Evolutionary conservation across 179 eudicot genomes (phyloP).

Genomic region (Actinidia arguta): DNA sequence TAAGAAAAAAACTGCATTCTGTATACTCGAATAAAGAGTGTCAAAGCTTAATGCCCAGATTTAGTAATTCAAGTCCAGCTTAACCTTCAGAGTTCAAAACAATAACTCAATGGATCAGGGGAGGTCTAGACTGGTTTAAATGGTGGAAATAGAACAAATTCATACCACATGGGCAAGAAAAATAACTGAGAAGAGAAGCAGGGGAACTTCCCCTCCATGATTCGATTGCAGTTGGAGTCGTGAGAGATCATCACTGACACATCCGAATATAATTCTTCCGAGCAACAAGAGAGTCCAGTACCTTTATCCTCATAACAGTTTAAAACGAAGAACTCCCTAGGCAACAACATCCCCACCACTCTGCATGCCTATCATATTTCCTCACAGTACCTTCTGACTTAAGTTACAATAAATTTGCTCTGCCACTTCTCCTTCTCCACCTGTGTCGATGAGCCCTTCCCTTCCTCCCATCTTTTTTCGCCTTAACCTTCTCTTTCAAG

Average conservation of each 20-base stretch:
- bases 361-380: slow-evolving; percentile 2
- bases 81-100: not conserved
- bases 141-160: not conserved
- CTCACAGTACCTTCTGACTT: not conserved
- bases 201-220: not conserved
- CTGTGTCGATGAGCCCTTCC: slow-evolving; percentile 71
- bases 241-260: not conserved
- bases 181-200: not conserved
- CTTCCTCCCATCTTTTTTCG: slow-evolving; percentile 70
- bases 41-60: not conserved
- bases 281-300: slow-evolving; percentile 4
- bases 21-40: not conserved
- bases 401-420: slow-evolving; percentile 39
- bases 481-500: slow-evolving; percentile 80
- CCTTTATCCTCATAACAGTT: not conserved
- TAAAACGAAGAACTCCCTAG: not conserved
- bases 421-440: slow-evolving; percentile 61
- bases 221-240: not conserved
- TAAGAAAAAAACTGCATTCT: not conserved
- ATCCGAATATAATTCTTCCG: not conserved
- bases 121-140: not conserved
- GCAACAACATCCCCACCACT: not conserved
- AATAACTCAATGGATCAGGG: not conserved
- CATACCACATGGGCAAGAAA: not conserved
- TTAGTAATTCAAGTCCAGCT: not conserved